A percentile compares a stretch with the other conserved stretches of the same genome.
These are phyloP conservation scores for Tetratostichococcus sp. DNA, from an alignment of 139 green algal genomes.

Conservation along the genomic window DNA sequence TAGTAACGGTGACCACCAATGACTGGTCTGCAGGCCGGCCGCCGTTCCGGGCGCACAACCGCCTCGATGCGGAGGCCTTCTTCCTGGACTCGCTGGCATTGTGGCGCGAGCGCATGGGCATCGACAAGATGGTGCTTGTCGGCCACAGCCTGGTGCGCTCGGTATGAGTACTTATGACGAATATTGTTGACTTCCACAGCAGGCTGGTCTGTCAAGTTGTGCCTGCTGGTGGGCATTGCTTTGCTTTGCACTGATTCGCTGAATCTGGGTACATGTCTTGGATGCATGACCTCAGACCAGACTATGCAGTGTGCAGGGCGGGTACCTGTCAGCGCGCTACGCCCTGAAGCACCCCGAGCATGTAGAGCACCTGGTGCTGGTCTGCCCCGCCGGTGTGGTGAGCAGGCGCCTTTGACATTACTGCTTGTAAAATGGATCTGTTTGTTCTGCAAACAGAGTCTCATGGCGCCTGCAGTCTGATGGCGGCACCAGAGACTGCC, in stretches of 20 bases:
- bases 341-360: conserved; percentile 74
- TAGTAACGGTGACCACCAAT: too few species aligned
- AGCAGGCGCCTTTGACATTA: neutral
- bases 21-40: conserved; percentile 51
- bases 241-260: too few species aligned
- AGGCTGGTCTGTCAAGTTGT: too few species aligned
- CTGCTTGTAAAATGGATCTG: neutral
- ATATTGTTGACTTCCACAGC: too few species aligned
- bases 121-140: conserved; percentile 69
- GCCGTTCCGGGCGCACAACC: conserved; percentile 48
- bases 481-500: neutral
- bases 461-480: too few species aligned
- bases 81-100: conserved; percentile 66
- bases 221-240: too few species aligned
- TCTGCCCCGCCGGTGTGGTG: conserved; percentile 80
- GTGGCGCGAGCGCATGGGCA: conserved; percentile 57
- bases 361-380: conserved; percentile 82
- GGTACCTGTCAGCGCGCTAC: conserved; percentile 79
- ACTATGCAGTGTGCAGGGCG: conserved; percentile 18
- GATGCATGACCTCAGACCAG: too few species aligned
- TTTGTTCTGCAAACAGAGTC: too few species aligned
- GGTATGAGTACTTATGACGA: neutral
- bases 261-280: too few species aligned
- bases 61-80: conserved; percentile 68
- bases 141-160: conserved; percentile 65